phyloP scores from a whole-genome alignment of 2,329 filamentous ascomycete genomes.

The Cucurbitaria berberidis region DNA sequence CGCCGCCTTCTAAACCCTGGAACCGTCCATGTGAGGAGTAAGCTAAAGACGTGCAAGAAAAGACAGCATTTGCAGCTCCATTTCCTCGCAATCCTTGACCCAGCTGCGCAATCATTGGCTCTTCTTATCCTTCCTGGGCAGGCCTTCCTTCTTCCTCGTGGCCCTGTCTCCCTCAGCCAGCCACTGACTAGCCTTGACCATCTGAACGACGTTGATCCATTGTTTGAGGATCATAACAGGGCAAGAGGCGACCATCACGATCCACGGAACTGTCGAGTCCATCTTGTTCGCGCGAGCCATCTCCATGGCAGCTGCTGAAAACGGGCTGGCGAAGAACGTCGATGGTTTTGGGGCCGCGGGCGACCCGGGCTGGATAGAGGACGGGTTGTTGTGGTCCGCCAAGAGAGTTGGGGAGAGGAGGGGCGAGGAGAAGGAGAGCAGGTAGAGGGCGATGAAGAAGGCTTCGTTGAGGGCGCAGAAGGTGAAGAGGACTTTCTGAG shows the following conservation, averaged over 20 bases:
- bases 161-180: constrained; percentile 88
- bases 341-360: constrained; percentile 72
- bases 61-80: background rate
- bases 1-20: background rate
- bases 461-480: constrained; percentile 91
- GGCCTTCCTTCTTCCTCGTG: constrained; percentile 58
- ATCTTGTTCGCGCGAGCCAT: constrained; percentile 88
- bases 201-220: constrained; percentile 89
- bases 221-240: constrained; percentile 94
- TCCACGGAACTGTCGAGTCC: constrained; percentile 70
- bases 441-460: constrained; percentile 98
- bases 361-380: constrained; percentile 63
- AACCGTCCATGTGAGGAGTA: background rate
- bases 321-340: constrained; percentile 84
- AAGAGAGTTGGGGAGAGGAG: constrained; percentile 84
- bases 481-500: constrained; percentile 84
- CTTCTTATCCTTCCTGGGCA: constrained; percentile 48
- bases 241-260: constrained; percentile 78
- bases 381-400: constrained; percentile 63
- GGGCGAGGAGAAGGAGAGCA: constrained; percentile 94
- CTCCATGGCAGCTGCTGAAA: constrained; percentile 91
- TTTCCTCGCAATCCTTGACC: background rate
- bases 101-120: constrained; percentile 20
- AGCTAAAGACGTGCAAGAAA: background rate
- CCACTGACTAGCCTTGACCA: constrained; percentile 91